Percentiles rank a stretch among this genome's conserved stretches.
phyloP scores from a whole-genome alignment of 176 grass and related monocot species.

The Canna indica region DNA sequence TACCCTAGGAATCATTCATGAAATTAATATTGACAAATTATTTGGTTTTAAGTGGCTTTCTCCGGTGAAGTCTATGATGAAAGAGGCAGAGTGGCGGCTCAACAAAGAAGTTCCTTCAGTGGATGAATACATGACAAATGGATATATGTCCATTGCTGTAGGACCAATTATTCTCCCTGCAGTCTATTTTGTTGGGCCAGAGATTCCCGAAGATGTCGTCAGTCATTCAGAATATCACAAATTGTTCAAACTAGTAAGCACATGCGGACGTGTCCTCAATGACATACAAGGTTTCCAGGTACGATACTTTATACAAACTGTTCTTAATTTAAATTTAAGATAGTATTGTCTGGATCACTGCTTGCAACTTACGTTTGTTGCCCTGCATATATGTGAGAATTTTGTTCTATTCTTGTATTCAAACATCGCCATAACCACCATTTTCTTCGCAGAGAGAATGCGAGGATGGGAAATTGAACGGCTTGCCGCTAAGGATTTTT shows the following conservation, averaged over 20 bases:
- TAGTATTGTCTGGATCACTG: too few species aligned
- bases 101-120: conserved; percentile 29
- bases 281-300: conserved; percentile 47
- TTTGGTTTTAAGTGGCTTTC: conserved; percentile 37
- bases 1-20: background rate
- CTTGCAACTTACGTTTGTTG: too few species aligned
- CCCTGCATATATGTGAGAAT: too few species aligned
- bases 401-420: too few species aligned
- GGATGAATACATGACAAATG: conserved; percentile 56
- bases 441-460: conserved; percentile 38
- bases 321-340: background rate
- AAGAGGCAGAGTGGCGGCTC: conserved; percentile 37
- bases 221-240: conserved; percentile 35
- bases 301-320: conserved; percentile 1
- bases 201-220: conserved; percentile 25
- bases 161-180: conserved; percentile 53
- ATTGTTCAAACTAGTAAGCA: conserved; percentile 48
- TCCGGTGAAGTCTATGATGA: conserved; percentile 56
- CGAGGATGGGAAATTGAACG: conserved; percentile 51
- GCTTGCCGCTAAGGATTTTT: conserved; percentile 28
- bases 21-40: background rate
- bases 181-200: conserved; percentile 46
- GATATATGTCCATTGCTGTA: conserved; percentile 35
- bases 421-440: too few species aligned
- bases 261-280: conserved; percentile 53